Conservation (phyloP, 129 eudicot genomes). For the Centella asiatica region DNA sequence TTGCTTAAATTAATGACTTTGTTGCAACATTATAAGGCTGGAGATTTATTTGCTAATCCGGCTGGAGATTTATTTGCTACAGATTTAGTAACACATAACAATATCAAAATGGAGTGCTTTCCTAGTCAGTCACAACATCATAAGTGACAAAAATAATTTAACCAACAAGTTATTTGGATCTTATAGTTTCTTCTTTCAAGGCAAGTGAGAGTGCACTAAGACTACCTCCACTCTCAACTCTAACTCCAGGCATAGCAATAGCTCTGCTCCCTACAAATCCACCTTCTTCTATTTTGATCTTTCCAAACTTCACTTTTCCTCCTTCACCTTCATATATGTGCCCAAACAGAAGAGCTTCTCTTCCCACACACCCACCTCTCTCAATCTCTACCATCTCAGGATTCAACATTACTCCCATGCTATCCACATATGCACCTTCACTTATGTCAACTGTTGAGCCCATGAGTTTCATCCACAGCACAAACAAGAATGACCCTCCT, state of each 20-base stretch:
- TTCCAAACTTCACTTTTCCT: constrained; percentile 81
- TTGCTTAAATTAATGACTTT: background rate
- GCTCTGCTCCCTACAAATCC: constrained; percentile 81
- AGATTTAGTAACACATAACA: background rate
- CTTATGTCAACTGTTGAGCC: constrained; percentile 43
- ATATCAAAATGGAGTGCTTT: background rate
- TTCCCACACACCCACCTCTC: constrained; percentile 62
- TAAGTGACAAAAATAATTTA: background rate
- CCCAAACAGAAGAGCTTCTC: constrained; percentile 67
- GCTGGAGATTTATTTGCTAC: background rate
- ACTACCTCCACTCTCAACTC: constrained; percentile 55
- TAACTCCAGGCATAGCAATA: constrained; percentile 78
- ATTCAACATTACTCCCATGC: constrained; percentile 75
- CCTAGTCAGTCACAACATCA: background rate
- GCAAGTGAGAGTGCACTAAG: constrained; percentile 64
- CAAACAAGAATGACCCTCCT: constrained; percentile 51
- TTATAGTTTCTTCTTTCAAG: constrained; percentile 61
- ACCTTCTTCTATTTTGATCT: constrained; percentile 60
- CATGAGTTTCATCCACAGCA: constrained; percentile 71
- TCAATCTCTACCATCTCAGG: constrained; percentile 86
- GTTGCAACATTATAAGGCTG: background rate
- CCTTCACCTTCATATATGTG: constrained; percentile 87
- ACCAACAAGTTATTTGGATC: constrained; percentile 24
- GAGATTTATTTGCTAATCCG: constrained; percentile 17
- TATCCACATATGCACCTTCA: constrained; percentile 64